Percentiles rank a stretch among this genome's conserved stretches.
phyloP scores from a whole-genome alignment of 495 filamentous ascomycete genomes.

The Sordaria brevicollis region DNA sequence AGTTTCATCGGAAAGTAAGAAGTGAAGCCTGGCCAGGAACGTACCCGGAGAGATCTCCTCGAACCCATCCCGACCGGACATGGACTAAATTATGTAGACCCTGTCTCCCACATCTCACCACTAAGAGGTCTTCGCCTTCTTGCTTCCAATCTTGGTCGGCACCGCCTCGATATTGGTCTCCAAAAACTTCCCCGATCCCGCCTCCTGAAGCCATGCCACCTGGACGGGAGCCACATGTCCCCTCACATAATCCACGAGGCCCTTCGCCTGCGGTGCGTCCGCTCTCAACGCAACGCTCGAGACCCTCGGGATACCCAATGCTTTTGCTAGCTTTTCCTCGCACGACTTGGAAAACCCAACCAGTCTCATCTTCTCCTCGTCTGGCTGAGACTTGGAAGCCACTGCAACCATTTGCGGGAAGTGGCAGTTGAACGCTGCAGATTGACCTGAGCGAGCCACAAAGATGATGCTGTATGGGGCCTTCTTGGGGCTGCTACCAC shows the following conservation, averaged over 20 bases:
- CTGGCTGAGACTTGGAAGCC: constrained; percentile 34
- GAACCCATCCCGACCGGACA: background rate
- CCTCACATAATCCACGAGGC: constrained; percentile 40
- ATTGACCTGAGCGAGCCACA: constrained; percentile 38
- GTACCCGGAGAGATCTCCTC: background rate
- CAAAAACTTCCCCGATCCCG: constrained; percentile 6
- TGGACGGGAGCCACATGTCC: constrained; percentile 32
- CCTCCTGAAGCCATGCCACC: constrained; percentile 19
- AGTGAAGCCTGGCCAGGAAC: background rate
- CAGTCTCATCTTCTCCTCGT: constrained; percentile 34
- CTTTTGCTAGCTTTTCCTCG: constrained; percentile 38
- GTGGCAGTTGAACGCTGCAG: constrained; percentile 44
- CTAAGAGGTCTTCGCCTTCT: constrained; percentile 16
- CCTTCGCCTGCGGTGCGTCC: constrained; percentile 35
- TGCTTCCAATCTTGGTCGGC: constrained; percentile 28
- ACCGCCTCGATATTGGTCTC: constrained; percentile 27
- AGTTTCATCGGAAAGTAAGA: too few species aligned
- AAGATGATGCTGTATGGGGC: constrained; percentile 34
- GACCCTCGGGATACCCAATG: constrained; percentile 47
- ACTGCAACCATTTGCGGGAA: constrained; percentile 47
- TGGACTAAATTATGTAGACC: background rate
- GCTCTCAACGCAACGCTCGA: constrained; percentile 45
- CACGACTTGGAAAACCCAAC: constrained; percentile 44
- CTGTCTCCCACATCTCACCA: background rate
- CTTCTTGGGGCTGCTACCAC: background rate